These are phyloP conservation scores for Novymonas esmeraldas DNA, from an alignment of 208 protist species.

Conservation along the genomic window DNA sequence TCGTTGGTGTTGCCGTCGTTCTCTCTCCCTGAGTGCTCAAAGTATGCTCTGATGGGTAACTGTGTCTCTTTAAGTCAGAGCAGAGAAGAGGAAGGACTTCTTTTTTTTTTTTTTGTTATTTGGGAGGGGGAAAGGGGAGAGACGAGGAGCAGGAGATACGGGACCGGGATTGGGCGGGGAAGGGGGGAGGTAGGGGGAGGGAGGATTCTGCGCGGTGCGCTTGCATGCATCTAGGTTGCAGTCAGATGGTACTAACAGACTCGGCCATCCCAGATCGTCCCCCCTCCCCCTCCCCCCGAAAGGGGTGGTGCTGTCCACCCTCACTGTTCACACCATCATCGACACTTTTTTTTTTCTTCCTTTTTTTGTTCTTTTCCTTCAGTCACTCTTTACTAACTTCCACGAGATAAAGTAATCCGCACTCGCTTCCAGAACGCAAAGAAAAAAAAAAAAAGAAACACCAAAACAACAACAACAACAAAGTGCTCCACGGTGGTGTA, in stretches of 20 bases:
- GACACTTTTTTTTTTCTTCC: constrained; percentile 20
- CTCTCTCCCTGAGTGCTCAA: too few species aligned
- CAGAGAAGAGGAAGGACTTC: too few species aligned
- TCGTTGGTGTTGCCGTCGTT: not conserved
- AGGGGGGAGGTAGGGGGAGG: too few species aligned
- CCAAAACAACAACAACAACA: too few species aligned
- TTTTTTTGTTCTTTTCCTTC: constrained; percentile 15
- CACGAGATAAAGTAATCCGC: constrained; percentile 12
- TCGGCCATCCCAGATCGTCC: too few species aligned
- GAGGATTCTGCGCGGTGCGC: not conserved
- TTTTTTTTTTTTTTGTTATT: constrained; percentile 9
- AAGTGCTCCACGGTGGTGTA: too few species aligned
- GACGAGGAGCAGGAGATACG: too few species aligned
- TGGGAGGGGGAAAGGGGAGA: too few species aligned
- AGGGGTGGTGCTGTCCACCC: constrained; percentile 1
- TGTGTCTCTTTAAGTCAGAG: too few species aligned
- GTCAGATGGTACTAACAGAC: too few species aligned
- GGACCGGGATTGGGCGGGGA: too few species aligned
- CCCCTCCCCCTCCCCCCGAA: too few species aligned
- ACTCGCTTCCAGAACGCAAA: constrained; percentile 17
- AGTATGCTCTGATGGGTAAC: not conserved
- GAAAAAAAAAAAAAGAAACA: not conserved
- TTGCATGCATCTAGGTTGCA: not conserved
- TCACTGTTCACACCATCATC: constrained; percentile 13
- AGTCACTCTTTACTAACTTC: constrained; percentile 12